Evolutionary conservation across 768 basidiomycete species (phyloP).

Genomic region (Suillus clintonianus): DNA sequence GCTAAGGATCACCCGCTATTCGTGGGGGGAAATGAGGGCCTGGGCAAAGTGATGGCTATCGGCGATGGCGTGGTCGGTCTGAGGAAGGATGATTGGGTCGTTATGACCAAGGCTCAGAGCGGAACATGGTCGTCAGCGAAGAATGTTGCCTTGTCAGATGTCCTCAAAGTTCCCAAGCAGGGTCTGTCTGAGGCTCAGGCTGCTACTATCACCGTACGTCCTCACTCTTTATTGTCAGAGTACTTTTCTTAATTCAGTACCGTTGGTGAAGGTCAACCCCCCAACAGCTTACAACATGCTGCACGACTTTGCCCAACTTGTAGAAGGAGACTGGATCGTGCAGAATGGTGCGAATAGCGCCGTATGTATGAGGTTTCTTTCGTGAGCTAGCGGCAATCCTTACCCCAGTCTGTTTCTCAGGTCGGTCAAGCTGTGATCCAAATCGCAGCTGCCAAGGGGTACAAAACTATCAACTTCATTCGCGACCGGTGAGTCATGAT

Average conservation of each 20-base stretch:
- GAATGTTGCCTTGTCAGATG: slow-evolving; percentile 54
- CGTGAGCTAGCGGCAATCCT: background rate
- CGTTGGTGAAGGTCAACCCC: slow-evolving; percentile 64
- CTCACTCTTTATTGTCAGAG: background rate
- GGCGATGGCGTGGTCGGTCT: slow-evolving; percentile 55
- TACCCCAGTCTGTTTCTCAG: slow-evolving; percentile 33
- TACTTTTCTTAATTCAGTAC: background rate
- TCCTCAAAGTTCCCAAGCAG: slow-evolving; percentile 58
- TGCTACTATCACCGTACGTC: slow-evolving; percentile 72
- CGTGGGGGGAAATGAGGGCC: slow-evolving; percentile 77
- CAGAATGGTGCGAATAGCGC: slow-evolving; percentile 89
- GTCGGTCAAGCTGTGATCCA: slow-evolving; percentile 88
- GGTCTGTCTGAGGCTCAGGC: slow-evolving; percentile 60
- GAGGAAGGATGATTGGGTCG: slow-evolving; percentile 67
- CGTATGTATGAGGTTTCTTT: slow-evolving; percentile 51
- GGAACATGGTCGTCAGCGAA: slow-evolving; percentile 73
- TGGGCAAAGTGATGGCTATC: slow-evolving; percentile 64
- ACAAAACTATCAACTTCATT: slow-evolving; percentile 83
- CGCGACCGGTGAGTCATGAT: slow-evolving; percentile 57
- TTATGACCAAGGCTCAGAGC: slow-evolving; percentile 66
- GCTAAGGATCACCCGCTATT: slow-evolving; percentile 43
- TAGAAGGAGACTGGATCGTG: slow-evolving; percentile 75
- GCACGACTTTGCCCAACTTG: slow-evolving; percentile 61
- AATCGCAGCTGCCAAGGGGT: slow-evolving; percentile 68
- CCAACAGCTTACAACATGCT: slow-evolving; percentile 86